A percentile compares a stretch with the other conserved stretches of the same genome.
Evolutionary conservation across 2,329 filamentous ascomycete species (phyloP).

Genomic region (Coccinonectria pachysandricola): DNA sequence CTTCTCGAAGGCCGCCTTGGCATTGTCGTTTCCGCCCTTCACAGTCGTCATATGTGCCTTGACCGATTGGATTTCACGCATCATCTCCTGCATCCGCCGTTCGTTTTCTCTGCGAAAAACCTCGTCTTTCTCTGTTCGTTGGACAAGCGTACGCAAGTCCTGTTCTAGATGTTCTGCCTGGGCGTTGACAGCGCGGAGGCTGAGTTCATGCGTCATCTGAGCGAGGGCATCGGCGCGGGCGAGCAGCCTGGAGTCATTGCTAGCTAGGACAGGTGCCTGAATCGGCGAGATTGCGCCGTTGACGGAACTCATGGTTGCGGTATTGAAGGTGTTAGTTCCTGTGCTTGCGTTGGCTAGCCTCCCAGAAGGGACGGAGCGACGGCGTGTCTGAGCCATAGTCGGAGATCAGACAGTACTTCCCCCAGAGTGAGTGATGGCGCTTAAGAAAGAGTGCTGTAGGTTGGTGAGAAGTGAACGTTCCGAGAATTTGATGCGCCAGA

Average conservation of each 20-base stretch:
- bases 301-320: not conserved
- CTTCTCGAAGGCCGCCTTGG: conserved; percentile 9
- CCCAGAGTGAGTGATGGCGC: too few species aligned
- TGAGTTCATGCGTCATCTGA: conserved; percentile 27
- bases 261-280: too few species aligned
- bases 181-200: conserved; percentile 18
- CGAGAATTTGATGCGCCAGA: too few species aligned
- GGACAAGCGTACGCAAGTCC: conserved; percentile 19
- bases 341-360: conserved; percentile 3
- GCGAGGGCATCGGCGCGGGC: conserved; percentile 24
- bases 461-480: too few species aligned
- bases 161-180: conserved; percentile 21
- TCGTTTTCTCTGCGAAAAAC: conserved; percentile 21
- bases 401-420: too few species aligned
- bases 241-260: conserved; percentile 11
- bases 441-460: too few species aligned
- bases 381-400: conserved; percentile 10
- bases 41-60: conserved; percentile 16
- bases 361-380: conserved; percentile 7
- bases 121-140: conserved; percentile 17
- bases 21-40: conserved; percentile 3
- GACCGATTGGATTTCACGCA: conserved; percentile 22
- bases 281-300: not conserved
- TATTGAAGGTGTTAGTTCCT: too few species aligned
- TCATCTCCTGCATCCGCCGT: conserved; percentile 18